Evolutionary conservation across 345 rosid species (phyloP), one percentile per base, ranked within the genome.

Genomic region (Brassica carinata): DNA sequence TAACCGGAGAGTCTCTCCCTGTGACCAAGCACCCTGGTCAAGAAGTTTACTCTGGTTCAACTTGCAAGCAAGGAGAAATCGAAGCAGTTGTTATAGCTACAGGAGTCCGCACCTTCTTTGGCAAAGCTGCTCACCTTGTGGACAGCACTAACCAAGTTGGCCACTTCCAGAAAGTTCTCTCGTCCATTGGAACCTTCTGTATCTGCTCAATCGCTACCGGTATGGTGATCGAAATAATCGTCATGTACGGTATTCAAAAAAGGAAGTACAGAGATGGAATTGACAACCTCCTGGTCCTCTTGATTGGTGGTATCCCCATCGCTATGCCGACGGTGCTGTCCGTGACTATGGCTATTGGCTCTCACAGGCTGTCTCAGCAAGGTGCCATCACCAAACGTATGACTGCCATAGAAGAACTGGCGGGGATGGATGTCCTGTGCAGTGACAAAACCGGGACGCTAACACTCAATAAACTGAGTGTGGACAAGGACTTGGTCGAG

Each of bases 291-390:
- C 86, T 91, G 3, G 97, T 92, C 79, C 85, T 94, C 73, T 92
- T 94, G 74, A 94, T 91, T 33, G 98, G 98, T 81, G 98, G 97
- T 81, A 94, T 94, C 86, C 98, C 98, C 45, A 94, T 94, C 72
- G 98, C 98, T 73, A 92, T 94, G 97, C 97, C 97, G 2, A 94
- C 98, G 0, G 98, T 94, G 3, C n/a, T 53, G 17, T 53, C 58
- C 8, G 58, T 53, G 58, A 53, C 58, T 53, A 53, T 53, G 58
- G 58, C 58, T 53, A 53, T 53, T n/a, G 58, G 58, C 2, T 53
- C 58, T 53, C 58, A 53, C 58, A n/a, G 58, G 58, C 19, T 53
- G 58, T 53, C 58, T 53, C 58, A 53, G 58, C 58, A 53, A 53
- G 58, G 58, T 53, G 58, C 58, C 58, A 53, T 53, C 58, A 53